Percentiles rank a stretch among this genome's conserved stretches.
Evolutionary conservation across 257 asterid species (phyloP).

Genomic region (Verbena officinalis): DNA sequence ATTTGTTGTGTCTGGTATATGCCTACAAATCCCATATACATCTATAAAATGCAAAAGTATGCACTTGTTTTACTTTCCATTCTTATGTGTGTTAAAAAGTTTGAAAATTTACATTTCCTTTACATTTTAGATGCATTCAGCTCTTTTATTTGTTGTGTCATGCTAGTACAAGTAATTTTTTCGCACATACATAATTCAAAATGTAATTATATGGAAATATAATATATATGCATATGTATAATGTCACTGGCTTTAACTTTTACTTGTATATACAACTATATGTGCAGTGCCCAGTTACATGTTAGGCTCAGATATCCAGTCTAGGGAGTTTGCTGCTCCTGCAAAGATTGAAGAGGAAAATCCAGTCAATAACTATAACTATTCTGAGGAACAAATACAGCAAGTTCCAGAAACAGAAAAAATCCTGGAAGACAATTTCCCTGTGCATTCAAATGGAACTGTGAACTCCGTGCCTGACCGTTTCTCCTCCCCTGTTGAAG

Average conservation of each 20-base stretch:
- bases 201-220: background rate
- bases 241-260: constrained; percentile 3
- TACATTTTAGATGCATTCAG: background rate
- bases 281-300: constrained; percentile 67
- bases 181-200: background rate
- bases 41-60: background rate
- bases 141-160: background rate
- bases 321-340: constrained; percentile 56
- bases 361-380: constrained; percentile 50
- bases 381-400: constrained; percentile 62
- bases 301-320: constrained; percentile 64
- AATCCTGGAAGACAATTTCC: constrained; percentile 62
- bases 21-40: background rate
- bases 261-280: constrained; percentile 4
- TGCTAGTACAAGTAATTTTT: background rate
- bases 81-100: background rate
- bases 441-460: constrained; percentile 64
- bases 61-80: background rate
- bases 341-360: constrained; percentile 56
- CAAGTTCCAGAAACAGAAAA: constrained; percentile 61
- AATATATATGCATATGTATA: background rate
- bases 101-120: background rate
- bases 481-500: constrained; percentile 63
- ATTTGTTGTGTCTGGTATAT: no score
- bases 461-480: constrained; percentile 59